These are phyloP conservation scores for Blastocystis sp. DNA, from an alignment of 352 stramenopile species.

Conservation along the genomic window DNA sequence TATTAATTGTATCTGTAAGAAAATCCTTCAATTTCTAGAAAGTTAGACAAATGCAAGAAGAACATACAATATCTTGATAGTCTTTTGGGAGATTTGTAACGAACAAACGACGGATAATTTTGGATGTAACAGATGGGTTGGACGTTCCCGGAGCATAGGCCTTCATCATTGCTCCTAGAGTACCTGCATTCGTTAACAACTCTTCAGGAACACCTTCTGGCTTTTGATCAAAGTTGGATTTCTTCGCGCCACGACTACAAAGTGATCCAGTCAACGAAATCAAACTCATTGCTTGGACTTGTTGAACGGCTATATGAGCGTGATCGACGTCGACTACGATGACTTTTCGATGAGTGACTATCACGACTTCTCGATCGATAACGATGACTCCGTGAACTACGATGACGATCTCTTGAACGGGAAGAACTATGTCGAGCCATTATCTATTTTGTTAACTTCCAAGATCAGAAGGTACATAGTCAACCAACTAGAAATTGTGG, in stretches of 20 bases:
- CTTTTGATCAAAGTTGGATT: conserved; percentile 49
- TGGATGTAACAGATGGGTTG: background rate
- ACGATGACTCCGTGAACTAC: background rate
- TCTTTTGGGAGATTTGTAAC: conserved; percentile 50
- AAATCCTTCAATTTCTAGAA: conserved; percentile 46
- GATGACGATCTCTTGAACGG: conserved; percentile 8
- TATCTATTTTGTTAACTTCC: background rate
- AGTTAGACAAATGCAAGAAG: background rate
- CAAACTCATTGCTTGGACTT: background rate
- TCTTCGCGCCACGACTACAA: conserved; percentile 18
- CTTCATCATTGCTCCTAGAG: conserved; percentile 8
- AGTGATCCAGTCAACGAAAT: background rate
- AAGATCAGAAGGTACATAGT: background rate
- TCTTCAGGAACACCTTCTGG: conserved; percentile 48
- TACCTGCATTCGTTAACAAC: background rate
- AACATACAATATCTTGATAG: conserved; percentile 33
- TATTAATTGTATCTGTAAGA: conserved; percentile 41
- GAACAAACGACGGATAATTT: conserved; percentile 33
- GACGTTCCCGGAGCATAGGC: background rate
- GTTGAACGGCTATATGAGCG: conserved; percentile 24
- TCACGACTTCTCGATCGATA: conserved; percentile 19
- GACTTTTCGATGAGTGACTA: background rate
- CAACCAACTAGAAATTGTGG: background rate
- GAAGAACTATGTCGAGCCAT: conserved; percentile 38
- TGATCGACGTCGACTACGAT: background rate